Percentiles rank a stretch among this genome's conserved stretches.
Evolutionary conservation across 140 eudicot genomes (phyloP).

Genomic region (Bidens hawaiensis): DNA sequence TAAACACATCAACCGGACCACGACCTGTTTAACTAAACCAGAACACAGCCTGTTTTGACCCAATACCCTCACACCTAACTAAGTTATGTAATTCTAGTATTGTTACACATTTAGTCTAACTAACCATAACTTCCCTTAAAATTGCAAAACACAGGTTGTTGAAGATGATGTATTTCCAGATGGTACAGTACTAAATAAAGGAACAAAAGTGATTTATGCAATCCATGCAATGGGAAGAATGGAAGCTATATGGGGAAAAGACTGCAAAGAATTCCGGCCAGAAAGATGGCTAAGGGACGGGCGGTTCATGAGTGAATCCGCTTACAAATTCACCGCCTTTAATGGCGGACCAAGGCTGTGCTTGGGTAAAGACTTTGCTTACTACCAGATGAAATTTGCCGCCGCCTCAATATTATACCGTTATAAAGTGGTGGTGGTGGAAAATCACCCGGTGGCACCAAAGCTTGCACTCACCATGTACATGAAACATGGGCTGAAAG

Average conservation of each 20-base stretch:
- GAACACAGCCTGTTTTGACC: conserved; percentile 6
- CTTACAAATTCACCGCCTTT: conserved; percentile 87
- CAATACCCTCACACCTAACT: background rate
- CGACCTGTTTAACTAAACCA: too few species aligned
- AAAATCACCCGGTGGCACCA: conserved; percentile 62
- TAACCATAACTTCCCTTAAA: conserved; percentile 3
- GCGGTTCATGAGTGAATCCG: conserved; percentile 85
- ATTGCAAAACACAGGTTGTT: conserved; percentile 41
- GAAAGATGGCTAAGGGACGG: conserved; percentile 85
- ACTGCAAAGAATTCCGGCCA: conserved; percentile 77
- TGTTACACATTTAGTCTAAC: background rate
- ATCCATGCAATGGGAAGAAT: conserved; percentile 92
- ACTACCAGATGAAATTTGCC: conserved; percentile 86
- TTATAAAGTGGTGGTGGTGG: conserved; percentile 59
- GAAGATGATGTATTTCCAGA: conserved; percentile 85
- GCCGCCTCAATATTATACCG: conserved; percentile 88
- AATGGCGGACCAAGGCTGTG: conserved; percentile 89
- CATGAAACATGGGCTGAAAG: conserved; percentile 81
- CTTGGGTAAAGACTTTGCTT: conserved; percentile 87
- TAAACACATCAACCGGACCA: too few species aligned
- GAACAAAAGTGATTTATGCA: conserved; percentile 78
- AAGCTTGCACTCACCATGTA: conserved; percentile 97
- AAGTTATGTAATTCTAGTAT: background rate
- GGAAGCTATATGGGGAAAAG: conserved; percentile 94
- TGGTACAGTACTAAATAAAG: conserved; percentile 62